Evolutionary conservation across 2,329 filamentous ascomycete species (phyloP).

Genomic region (Elsinoe necatrix): DNA sequence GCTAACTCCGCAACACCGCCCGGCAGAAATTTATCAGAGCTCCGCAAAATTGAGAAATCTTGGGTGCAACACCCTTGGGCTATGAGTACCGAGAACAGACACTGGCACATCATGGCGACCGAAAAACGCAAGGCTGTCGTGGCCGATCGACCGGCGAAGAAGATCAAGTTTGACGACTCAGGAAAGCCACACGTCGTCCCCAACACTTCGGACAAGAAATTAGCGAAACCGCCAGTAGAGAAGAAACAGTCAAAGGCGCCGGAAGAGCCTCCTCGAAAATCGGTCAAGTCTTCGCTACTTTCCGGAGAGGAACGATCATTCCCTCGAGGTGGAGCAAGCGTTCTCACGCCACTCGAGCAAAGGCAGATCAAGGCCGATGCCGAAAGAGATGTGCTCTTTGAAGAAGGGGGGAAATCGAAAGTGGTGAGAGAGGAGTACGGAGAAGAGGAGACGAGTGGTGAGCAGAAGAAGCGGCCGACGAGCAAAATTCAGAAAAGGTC

Average conservation of each 20-base stretch:
- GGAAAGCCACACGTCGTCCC: conserved; percentile 24
- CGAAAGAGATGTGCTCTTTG: conserved; percentile 82
- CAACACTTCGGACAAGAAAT: conserved; percentile 22
- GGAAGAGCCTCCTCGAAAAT: conserved; percentile 23
- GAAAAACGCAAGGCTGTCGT: conserved; percentile 39
- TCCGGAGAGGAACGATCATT: conserved; percentile 82
- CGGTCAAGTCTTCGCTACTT: conserved; percentile 38
- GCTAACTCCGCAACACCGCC: background rate
- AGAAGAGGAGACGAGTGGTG: conserved; percentile 30
- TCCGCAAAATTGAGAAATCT: conserved; percentile 15
- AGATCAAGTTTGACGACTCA: conserved; percentile 25
- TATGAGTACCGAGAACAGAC: background rate
- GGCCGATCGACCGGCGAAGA: conserved; percentile 30
- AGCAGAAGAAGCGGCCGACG: conserved; percentile 31
- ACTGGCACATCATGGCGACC: conserved; percentile 32
- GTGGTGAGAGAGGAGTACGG: conserved; percentile 42
- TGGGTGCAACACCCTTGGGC: background rate
- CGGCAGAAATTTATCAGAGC: conserved; percentile 8
- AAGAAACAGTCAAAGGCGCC: conserved; percentile 19
- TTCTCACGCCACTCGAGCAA: conserved; percentile 86
- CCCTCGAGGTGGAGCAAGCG: conserved; percentile 81
- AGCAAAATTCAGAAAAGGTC: conserved; percentile 47
- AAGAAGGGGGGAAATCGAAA: conserved; percentile 59
- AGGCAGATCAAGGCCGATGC: conserved; percentile 95
- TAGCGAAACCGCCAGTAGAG: conserved; percentile 15